A percentile compares a stretch with the other conserved stretches of the same genome.
phyloP scores from a whole-genome alignment of 805 yeast species.

The Yarrowia sp. region DNA sequence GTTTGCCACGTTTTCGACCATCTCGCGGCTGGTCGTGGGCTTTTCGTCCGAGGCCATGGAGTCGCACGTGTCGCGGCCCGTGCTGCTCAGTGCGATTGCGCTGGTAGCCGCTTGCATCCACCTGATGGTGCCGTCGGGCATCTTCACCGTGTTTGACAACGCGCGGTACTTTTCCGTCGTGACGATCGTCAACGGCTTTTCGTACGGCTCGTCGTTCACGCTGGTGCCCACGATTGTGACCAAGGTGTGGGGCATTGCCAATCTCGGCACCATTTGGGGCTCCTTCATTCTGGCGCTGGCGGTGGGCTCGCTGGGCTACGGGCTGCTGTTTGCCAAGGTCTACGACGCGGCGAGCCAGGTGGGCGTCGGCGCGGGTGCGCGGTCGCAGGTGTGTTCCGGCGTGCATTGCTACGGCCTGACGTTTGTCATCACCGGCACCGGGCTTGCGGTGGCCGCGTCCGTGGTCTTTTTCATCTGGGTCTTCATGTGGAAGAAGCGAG shows the following conservation, averaged over 20 bases:
- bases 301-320: constrained; percentile 65
- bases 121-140: constrained; percentile 30
- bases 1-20: constrained; percentile 66
- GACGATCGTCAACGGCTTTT: constrained; percentile 58
- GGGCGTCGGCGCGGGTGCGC: not conserved
- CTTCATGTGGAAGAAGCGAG: constrained; percentile 22
- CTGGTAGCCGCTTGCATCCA: constrained; percentile 42
- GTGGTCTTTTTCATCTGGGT: not conserved
- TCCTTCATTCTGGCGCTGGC: constrained; percentile 87
- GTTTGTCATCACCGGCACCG: constrained; percentile 33
- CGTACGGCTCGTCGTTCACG: constrained; percentile 83
- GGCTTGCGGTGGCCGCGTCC: constrained; percentile 31
- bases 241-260: constrained; percentile 79
- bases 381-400: constrained; percentile 9
- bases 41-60: constrained; percentile 60
- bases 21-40: constrained; percentile 65
- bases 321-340: constrained; percentile 62
- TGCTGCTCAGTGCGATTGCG: constrained; percentile 36
- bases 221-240: constrained; percentile 81
- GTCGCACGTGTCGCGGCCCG: constrained; percentile 33
- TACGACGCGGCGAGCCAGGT: constrained; percentile 44
- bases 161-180: constrained; percentile 34
- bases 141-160: constrained; percentile 30
- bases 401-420: constrained; percentile 34
- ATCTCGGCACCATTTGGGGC: constrained; percentile 93